Conservation (phyloP, 805 yeast genomes). For the Soucietia sequanensis region DNA sequence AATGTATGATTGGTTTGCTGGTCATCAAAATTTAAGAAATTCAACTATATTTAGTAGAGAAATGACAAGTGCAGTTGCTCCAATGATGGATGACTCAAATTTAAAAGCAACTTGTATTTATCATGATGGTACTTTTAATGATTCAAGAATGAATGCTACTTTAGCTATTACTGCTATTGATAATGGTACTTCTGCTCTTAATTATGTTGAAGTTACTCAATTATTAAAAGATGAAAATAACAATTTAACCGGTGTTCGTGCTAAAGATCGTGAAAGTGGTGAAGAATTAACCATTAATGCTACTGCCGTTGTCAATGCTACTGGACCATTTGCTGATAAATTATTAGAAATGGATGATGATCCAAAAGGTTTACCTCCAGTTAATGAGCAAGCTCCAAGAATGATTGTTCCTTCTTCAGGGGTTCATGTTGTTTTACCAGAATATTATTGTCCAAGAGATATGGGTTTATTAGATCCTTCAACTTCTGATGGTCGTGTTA, state of each 20-base stretch:
- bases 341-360: constrained; percentile 83
- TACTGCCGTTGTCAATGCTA: constrained; percentile 81
- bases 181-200: constrained; percentile 85
- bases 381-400: constrained; percentile 49
- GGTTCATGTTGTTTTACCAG: constrained; percentile 89
- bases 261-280: constrained; percentile 69
- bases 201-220: constrained; percentile 80
- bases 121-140: constrained; percentile 95
- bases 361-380: constrained; percentile 62
- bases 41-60: constrained; percentile 70
- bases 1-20: constrained; percentile 90
- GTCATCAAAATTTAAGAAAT: constrained; percentile 76
- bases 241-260: constrained; percentile 72
- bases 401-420: constrained; percentile 96
- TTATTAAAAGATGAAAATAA: constrained; percentile 62
- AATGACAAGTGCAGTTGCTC: constrained; percentile 71
- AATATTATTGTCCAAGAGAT: constrained; percentile 82
- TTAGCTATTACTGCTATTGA: constrained; percentile 83
- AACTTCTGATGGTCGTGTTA: constrained; percentile 92
- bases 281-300: constrained; percentile 61
- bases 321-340: constrained; percentile 89
- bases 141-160: constrained; percentile 84
- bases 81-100: constrained; percentile 75
- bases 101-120: constrained; percentile 90
- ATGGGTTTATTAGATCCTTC: constrained; percentile 90